Base-by-base conservation (phyloP, 495 filamentous ascomycete genomes). In the Podospora anserina region DNA sequence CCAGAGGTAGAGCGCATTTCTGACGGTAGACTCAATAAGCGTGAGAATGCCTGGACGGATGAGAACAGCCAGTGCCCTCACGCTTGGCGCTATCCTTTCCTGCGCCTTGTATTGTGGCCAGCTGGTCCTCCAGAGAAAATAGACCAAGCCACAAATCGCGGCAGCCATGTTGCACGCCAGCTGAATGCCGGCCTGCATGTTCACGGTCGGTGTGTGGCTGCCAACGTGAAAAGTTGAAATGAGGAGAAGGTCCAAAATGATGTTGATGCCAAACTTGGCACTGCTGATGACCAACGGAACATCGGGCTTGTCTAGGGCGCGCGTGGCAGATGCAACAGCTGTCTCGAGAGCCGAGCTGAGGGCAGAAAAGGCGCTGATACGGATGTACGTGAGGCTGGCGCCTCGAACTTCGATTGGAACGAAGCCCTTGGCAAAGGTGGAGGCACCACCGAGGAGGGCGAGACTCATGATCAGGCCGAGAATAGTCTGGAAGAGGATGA, bases 1-100 rank as follows among this genome's bases (percentile, higher is more conserved):
- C 90, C 89, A 92, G 18, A 92, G 83, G 67, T 93, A 92, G 0
- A 93, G 78, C 0, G 87, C 82, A 65, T 93, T 93, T 6, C 90
- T 81, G 26, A 91, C 74, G 2, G 86, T 85, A 0, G 88, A 91
- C 69, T 93, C 90, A 13, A 78, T 58, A 49, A 92, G 87, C 0
- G 85, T 90, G 27, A 85, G 80, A 2, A 83, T 60, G 0, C 87
- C 87, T 0, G 89, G 90, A 15, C 80, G 78, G 0, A 81, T 69
- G 16, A 92, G 79, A 0, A 85, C 77, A 9, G 70, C 67, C n/a
- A 91, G 76, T 3, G 83, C 83, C 7, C 66, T 61, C 49, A 85
- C 61, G 11, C 71, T 82, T 2, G 83, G 82, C 4, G 19, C 23
- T 4, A 30, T 61, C 65, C 78, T 20, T 16, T 57, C 54, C 15